Base-by-base conservation (phyloP, 2,329 filamentous ascomycete species). In the Colletotrichum musicola region DNA sequence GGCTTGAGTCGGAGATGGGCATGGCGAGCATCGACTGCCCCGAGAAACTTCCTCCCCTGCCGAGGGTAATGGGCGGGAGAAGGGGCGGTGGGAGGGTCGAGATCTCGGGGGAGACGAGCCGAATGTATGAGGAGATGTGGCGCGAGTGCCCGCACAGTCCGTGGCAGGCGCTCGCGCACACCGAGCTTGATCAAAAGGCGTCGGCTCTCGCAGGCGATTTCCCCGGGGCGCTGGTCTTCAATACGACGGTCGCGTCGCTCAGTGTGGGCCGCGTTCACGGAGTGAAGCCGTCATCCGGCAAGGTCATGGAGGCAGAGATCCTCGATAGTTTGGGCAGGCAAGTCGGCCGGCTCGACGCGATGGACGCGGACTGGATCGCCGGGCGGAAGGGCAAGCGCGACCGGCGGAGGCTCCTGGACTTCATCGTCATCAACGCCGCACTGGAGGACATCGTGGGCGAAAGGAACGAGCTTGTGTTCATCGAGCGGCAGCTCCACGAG, bases 401-500 rank as follows among this genome's bases (percentile, higher is more conserved):
- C 12, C 56, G 62, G 27, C 46, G 55, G 16, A 65, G 3, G 9
- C 10, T 46, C 27, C 56, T 65, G 4, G 56, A 61, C 44, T 61
- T 65, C n/a, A 5, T 65, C 4, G 49, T 65, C 12, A 4, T 65
- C 27, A 65, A 49, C 27, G 62, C 56, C 0, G 50, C 38, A 4
- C 3, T 61, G 40, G 47, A 65, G 5, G 49, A 44, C 0, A 25
- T 22, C 1, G 12, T 50, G 12, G 61, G 56, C 4, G 62, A 65
- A 18, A 40, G 56, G 14, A 47, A 54, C 2, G 56, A 61, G 49
- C 54, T 49, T 49, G 62, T 49, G 3, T 65, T 65, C 10, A 47
- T 65, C 12, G 49, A 61, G 27, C 47, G 62, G 4, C 38, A 47
- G 27, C 61, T 65, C n/a, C 56, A 65, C 20, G 56, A 65, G 49